These are phyloP conservation scores for Salmacisia buchloeana DNA, from an alignment of 1,284 basidiomycete species.

Conservation along the genomic window DNA sequence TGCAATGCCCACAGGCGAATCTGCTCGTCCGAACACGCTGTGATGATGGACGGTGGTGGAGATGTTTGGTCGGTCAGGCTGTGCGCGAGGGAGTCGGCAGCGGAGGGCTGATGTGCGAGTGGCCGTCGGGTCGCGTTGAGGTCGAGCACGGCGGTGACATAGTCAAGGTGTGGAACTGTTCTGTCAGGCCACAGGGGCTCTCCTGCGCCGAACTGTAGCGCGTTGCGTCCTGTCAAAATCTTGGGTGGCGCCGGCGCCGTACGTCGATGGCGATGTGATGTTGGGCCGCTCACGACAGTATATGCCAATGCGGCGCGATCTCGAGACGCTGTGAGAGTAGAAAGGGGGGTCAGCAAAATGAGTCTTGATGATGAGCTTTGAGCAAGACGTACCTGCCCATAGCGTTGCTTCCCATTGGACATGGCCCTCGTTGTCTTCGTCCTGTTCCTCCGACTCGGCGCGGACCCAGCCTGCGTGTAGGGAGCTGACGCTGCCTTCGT, in stretches of 20 bases:
- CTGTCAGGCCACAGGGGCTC: background rate
- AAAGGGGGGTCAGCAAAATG: slow-evolving; percentile 11
- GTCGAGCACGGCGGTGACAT: slow-evolving; percentile 1
- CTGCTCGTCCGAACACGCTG: slow-evolving; percentile 22
- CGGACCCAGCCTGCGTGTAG: slow-evolving; percentile 11
- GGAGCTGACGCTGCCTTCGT: slow-evolving; percentile 22
- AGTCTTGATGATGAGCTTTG: background rate
- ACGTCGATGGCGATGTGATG: background rate
- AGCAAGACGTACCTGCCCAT: slow-evolving; percentile 19
- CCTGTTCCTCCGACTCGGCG: slow-evolving; percentile 12
- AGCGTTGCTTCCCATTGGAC: slow-evolving; percentile 12
- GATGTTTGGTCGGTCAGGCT: background rate
- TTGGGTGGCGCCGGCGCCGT: background rate
- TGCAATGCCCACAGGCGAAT: slow-evolving; percentile 13
- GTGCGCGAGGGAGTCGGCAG: slow-evolving; percentile 9
- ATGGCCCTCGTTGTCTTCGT: slow-evolving; percentile 15
- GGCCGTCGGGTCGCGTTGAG: background rate
- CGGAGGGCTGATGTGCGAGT: too few relatives aligned
- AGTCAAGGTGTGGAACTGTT: background rate
- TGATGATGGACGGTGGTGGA: slow-evolving; percentile 7
- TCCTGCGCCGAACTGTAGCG: background rate
- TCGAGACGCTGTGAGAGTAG: slow-evolving; percentile 7
- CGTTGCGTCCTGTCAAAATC: background rate
- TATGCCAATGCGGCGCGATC: background rate
- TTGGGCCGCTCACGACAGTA: background rate